Evolutionary conservation across 352 stramenopile species (phyloP).

Genomic region (Globisporangium camurandrum): DNA sequence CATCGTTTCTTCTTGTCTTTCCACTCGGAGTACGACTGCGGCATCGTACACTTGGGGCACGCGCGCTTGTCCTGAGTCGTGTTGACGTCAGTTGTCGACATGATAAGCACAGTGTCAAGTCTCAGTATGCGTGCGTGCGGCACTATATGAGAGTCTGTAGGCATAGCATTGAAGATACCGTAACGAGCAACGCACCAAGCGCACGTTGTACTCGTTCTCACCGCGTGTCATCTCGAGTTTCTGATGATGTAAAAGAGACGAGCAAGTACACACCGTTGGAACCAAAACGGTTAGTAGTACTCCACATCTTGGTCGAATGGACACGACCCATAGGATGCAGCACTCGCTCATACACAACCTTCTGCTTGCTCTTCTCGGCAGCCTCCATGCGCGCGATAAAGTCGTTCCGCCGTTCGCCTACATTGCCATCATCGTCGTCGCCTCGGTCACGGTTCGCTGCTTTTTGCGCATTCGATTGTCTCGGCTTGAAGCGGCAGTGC

Average conservation of each 20-base stretch:
- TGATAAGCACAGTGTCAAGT: no score
- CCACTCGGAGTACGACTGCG: slow-evolving; percentile 77
- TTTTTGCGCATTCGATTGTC: slow-evolving; percentile 14
- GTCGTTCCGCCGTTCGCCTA: slow-evolving; percentile 10
- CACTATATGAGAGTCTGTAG: neutral
- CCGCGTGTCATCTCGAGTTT: slow-evolving; percentile 64
- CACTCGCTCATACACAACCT: no score
- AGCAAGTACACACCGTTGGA: neutral
- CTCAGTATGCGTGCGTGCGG: neutral
- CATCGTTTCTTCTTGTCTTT: slow-evolving; percentile 85
- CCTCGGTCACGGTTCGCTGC: slow-evolving; percentile 20
- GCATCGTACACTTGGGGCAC: slow-evolving; percentile 55
- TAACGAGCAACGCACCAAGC: slow-evolving; percentile 26
- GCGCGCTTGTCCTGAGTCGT: slow-evolving; percentile 68
- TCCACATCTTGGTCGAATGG: no score
- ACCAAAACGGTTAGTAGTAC: no score
- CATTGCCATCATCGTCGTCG: slow-evolving; percentile 14
- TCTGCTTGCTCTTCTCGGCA: slow-evolving; percentile 67
- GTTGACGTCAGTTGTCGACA: no score
- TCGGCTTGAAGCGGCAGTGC: slow-evolving; percentile 60
- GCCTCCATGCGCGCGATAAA: slow-evolving; percentile 79
- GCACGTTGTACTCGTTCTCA: slow-evolving; percentile 68
- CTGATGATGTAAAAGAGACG: slow-evolving; percentile 16
- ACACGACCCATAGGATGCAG: no score
- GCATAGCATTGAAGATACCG: neutral